phyloP scores from a whole-genome alignment of 31 red algal species.

The Pterothamnion heteromorphum region DNA sequence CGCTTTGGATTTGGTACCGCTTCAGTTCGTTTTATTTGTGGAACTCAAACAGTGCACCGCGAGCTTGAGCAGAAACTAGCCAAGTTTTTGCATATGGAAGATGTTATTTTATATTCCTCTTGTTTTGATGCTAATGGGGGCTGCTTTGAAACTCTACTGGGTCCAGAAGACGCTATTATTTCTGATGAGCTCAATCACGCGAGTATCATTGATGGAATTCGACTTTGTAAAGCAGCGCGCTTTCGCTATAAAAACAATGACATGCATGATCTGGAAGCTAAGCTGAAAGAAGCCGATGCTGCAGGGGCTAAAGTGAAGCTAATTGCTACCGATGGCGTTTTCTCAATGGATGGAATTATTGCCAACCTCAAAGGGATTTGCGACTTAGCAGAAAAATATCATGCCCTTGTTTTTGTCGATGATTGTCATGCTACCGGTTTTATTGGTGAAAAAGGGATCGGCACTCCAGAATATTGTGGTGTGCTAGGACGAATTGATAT shows the following conservation, averaged over 20 bases:
- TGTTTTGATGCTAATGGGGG: constrained; percentile 28
- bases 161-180: constrained; percentile 18
- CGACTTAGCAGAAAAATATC: neutral
- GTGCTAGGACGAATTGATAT: neutral
- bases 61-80: neutral
- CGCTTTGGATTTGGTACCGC: constrained; percentile 5
- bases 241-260: constrained; percentile 24
- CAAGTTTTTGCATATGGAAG: neutral
- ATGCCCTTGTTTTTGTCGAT: constrained; percentile 16
- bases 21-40: constrained; percentile 26
- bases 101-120: constrained; percentile 15
- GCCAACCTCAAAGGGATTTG: neutral
- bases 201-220: constrained; percentile 18
- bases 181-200: constrained; percentile 21
- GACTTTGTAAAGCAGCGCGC: neutral
- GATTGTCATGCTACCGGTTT: constrained; percentile 34
- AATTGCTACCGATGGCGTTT: constrained; percentile 34
- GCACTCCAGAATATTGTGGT: neutral
- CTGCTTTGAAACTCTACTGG: constrained; percentile 19
- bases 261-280: constrained; percentile 30
- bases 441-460: constrained; percentile 1
- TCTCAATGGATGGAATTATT: constrained; percentile 33
- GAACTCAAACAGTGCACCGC: neutral
- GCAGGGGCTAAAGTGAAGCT: neutral
- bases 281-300: neutral